Evolutionary conservation across 2,329 filamentous ascomycete genomes (phyloP), one percentile per base, ranked within the genome.

Genomic region (Ascochyta rabiei): DNA sequence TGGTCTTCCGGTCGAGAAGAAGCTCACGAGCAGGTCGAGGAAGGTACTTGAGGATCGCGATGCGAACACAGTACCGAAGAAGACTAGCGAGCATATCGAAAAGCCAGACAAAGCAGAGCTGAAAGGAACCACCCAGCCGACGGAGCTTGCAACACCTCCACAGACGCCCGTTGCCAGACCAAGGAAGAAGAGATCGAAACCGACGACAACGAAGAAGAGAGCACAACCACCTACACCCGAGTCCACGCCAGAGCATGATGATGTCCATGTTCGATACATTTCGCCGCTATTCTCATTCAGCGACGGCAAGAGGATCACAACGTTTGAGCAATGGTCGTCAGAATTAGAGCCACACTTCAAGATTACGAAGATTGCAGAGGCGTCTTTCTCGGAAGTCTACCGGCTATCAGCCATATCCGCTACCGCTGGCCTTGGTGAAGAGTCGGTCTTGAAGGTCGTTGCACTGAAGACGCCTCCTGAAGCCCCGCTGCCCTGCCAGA

Each of bases 321-420:
- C 68, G 6, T 81, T 81, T 53, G 57, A 68, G 3, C 60, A 70
- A n/a, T 81, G 78, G 77, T 71, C 77, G 15, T 60, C 69, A 4
- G 67, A 74, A 42, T 68, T 81, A 10, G 72, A 75, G 13, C 66
- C 70, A 6, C 71, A 77, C 53, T 82, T 82, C 59, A 67, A 78
- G 33, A 78, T 88, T 35, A 76, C 77, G 8, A 89, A 89, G 62
- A 82, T 89, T 31, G 85, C 85, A 8, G 86, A 89, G 69, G 86
- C 86, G 2, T 86, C 85, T 1, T 89, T 86, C 64, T 84, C 84
- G 48, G 85, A 88, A 65, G 86, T 89, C 3, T 88, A 87, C 68
- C 83, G 85, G 12, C 73, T 87, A 56, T 79, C 76, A 7, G 68
- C 78, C 2, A 67, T 69, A 35, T 59, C 56, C 21, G 51, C 62